Evolutionary conservation across 495 filamentous ascomycete species (phyloP), one percentile per base, ranked within the genome.

Genomic region (Xylaria scruposa): DNA sequence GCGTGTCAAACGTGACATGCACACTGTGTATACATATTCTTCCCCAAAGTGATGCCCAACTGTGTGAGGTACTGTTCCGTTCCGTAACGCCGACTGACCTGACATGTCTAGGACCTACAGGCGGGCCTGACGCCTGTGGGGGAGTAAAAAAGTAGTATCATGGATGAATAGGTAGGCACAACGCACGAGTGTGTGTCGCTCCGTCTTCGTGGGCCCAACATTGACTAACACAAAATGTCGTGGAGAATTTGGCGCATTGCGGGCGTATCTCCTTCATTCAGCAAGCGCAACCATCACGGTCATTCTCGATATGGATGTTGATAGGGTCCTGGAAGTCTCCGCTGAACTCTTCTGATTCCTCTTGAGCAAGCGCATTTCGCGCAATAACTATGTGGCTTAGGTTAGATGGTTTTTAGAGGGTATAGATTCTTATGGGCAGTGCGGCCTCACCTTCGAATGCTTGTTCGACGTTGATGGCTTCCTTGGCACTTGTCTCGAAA

Each of bases 401-500:
- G 24, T 70, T 56, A 70, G 60, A 47, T 2, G 15, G 0, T 38
- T 0, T 33, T 8, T 13, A 15, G 24, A 67, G 75, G 47, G 19
- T 63, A 15, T 21, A 46, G 31, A 7, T 21, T 12, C 15, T 17
- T 44, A 29, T 46, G 36, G 17, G 26, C 10, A 66, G 24, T 54
- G 21, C 24, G 62, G 10, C 24, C 85, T 73, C 82, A 97, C 95
- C 93, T 86, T 98, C 96, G 79, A 99, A 99, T 62, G 96, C 97
- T 82, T 98, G 93, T 85, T 99, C 96, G 17, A 99, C 96, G 76
- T 98, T 98, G 78, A 97, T 90, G 33, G 95, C 97, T 81, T 99
- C 96, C 86, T 99, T 99, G 47, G 96, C 96, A 83, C 95, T 98
- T 8, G 96, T 98, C 88, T 99, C 96, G 77, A 98, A 99, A 81